Percentiles rank a stretch among this genome's conserved stretches.
Evolutionary conservation across 2,329 filamentous ascomycete genomes (phyloP).

Genomic region (Penicillium frequentans): DNA sequence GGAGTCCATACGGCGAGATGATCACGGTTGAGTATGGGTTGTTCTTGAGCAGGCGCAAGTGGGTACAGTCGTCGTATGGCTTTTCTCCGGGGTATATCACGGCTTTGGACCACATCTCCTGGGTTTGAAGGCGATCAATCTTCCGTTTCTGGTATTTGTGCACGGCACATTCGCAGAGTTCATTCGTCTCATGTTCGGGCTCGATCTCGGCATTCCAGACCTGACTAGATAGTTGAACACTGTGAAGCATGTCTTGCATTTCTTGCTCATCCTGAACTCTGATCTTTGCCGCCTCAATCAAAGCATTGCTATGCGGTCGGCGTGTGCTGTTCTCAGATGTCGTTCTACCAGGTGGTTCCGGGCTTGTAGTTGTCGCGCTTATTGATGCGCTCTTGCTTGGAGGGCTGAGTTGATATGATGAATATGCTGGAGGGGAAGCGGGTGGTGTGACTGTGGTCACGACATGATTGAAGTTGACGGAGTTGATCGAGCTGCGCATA

Average conservation of each 20-base stretch:
- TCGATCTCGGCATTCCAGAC: constrained; percentile 51
- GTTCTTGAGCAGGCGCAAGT: constrained; percentile 19
- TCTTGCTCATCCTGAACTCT: constrained; percentile 33
- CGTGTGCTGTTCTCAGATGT: neutral
- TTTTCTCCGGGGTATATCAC: constrained; percentile 47
- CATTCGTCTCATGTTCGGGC: constrained; percentile 45
- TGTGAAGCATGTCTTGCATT: constrained; percentile 46
- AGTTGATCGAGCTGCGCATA: neutral
- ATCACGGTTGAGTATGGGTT: constrained; percentile 34
- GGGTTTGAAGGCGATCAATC: constrained; percentile 36
- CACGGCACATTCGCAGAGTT: constrained; percentile 44
- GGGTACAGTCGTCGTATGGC: constrained; percentile 30
- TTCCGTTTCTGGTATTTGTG: constrained; percentile 43
- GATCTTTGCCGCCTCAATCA: neutral
- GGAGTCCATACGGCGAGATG: neutral
- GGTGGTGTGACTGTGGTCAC: neutral
- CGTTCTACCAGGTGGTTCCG: neutral
- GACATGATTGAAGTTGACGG: neutral
- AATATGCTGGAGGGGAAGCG: neutral
- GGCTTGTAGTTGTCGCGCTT: neutral
- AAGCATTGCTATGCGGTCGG: neutral
- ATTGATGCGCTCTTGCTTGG: neutral
- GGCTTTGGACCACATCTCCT: constrained; percentile 46
- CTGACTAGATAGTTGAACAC: constrained; percentile 39
- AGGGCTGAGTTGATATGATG: neutral